A percentile compares a stretch with the other conserved stretches of the same genome.
Evolutionary conservation across 2,329 filamentous ascomycete species (phyloP).

Genomic region (Monilinia aucupariae): DNA sequence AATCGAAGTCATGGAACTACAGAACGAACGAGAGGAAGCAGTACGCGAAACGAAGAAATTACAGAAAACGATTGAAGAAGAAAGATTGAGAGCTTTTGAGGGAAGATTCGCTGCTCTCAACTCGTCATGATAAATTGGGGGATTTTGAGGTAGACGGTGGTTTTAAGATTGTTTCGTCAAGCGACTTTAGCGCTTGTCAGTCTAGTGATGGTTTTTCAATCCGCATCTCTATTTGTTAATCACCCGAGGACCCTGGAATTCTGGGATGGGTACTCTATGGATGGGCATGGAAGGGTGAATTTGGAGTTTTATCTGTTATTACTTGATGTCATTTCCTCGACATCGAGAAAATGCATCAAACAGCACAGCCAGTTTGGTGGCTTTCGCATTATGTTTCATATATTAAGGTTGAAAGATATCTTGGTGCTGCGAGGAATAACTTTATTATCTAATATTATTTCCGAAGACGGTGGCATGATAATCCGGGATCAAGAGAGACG

Average conservation of each 20-base stretch:
- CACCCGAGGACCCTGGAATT: not conserved
- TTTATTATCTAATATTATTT: not conserved
- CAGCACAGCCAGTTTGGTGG: not conserved
- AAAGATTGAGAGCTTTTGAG: slow-evolving; percentile 31
- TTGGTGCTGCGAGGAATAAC: not conserved
- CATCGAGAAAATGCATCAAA: slow-evolving; percentile 7
- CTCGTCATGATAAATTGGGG: slow-evolving; percentile 18
- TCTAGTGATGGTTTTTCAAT: not conserved
- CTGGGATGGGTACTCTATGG: not conserved
- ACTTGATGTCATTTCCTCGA: not conserved
- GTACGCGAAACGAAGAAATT: slow-evolving; percentile 65
- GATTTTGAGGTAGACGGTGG: not conserved
- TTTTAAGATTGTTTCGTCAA: slow-evolving; percentile 14
- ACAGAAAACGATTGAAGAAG: slow-evolving; percentile 56
- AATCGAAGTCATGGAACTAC: slow-evolving; percentile 75
- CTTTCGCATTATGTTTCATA: slow-evolving; percentile 1
- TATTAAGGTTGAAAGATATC: not conserved
- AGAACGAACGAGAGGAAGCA: slow-evolving; percentile 69
- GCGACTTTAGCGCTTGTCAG: slow-evolving; percentile 14
- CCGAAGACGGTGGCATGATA: not conserved
- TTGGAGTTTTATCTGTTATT: slow-evolving; percentile 9
- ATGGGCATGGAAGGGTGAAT: not conserved
- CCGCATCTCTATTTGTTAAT: slow-evolving; percentile 2
- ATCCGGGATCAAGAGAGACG: not conserved
- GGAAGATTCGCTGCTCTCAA: slow-evolving; percentile 30